phyloP scores from a whole-genome alignment of 306 rosid genomes.

The Prunus kanzakura region DNA sequence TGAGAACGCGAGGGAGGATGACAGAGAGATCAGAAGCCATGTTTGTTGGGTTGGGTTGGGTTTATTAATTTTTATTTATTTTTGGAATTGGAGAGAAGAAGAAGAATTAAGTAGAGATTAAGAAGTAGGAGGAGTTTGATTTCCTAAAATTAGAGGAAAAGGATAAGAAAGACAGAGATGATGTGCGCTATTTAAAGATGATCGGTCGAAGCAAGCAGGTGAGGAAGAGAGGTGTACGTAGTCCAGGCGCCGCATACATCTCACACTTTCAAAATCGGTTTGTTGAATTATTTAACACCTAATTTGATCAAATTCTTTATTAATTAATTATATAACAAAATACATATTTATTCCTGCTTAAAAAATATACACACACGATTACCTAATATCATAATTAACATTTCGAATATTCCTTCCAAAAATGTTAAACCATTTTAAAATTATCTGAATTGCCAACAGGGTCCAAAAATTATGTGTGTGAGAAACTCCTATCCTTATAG shows the following conservation, averaged over 20 bases:
- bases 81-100: neutral
- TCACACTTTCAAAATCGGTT: neutral
- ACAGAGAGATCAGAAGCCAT: slow-evolving; percentile 74
- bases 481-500: too few species aligned
- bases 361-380: too few species aligned
- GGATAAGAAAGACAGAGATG: slow-evolving; percentile 1
- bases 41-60: neutral
- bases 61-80: neutral
- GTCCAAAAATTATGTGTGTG: too few species aligned
- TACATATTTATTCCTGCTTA: too few species aligned
- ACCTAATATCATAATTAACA: too few species aligned
- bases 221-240: neutral
- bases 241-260: slow-evolving; percentile 21
- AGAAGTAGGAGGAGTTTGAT: neutral
- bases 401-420: too few species aligned
- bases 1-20: slow-evolving; percentile 91
- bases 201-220: neutral
- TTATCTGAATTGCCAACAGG: too few species aligned
- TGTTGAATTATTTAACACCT: neutral
- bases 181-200: neutral
- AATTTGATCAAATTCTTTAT: too few species aligned
- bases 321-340: too few species aligned
- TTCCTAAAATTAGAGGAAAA: neutral
- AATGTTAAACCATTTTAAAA: too few species aligned
- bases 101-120: neutral